A percentile compares a stretch with the other conserved stretches of the same genome.
phyloP scores from a whole-genome alignment of 352 stramenopile species.

The Blastocystis sp. region DNA sequence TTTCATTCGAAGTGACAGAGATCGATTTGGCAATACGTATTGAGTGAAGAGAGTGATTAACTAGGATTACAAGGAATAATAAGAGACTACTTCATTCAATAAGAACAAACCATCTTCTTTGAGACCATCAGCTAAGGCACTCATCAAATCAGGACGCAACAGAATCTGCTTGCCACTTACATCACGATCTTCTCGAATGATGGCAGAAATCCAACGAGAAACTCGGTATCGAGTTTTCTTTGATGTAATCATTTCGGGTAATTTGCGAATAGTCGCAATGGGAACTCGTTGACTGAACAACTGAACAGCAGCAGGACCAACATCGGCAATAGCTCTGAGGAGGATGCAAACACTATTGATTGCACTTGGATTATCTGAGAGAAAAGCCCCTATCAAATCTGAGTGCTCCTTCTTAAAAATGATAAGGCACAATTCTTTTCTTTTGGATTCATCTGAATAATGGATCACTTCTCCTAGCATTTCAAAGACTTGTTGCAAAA shows the following conservation, averaged over 20 bases:
- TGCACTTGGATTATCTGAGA: constrained; percentile 1
- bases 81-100: not conserved
- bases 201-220: not conserved
- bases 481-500: constrained; percentile 32
- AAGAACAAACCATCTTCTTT: not conserved
- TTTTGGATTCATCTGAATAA: constrained; percentile 31
- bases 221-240: constrained; percentile 6
- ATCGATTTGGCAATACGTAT: not conserved
- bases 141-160: constrained; percentile 24
- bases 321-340: not conserved
- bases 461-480: constrained; percentile 4
- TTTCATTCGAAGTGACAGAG: constrained; percentile 19
- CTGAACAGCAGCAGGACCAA: constrained; percentile 44
- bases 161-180: constrained; percentile 25
- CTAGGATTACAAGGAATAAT: not conserved
- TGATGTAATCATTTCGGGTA: constrained; percentile 23
- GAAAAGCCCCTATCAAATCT: constrained; percentile 22
- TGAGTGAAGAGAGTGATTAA: constrained; percentile 3
- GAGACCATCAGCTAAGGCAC: not conserved
- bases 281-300: constrained; percentile 34
- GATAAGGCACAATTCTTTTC: constrained; percentile 54
- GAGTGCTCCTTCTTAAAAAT: constrained; percentile 54
- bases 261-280: not conserved
- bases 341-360: constrained; percentile 47
- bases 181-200: constrained; percentile 57